Evolutionary conservation across 1,139 yeast species (phyloP), one percentile per base, ranked within the genome.

Genomic region (Suhomyces kunorum): DNA sequence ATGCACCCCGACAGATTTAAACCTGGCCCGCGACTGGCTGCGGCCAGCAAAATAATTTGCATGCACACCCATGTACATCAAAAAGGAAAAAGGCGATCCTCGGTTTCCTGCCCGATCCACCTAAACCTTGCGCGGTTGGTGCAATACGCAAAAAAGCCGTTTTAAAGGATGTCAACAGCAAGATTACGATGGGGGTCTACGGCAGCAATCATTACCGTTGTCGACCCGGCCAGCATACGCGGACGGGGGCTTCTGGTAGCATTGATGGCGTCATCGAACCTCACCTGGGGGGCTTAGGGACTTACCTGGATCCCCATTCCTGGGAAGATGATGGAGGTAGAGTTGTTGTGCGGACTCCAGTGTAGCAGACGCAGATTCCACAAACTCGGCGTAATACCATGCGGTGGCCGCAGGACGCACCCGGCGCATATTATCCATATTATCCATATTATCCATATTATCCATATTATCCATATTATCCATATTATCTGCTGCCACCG

Each of bases 1-100:
- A 33, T 33, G 36, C 36, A 33, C 36, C 36, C 30, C 36, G 23
- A 26, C 13, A 25, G 30, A 25, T 29, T n/a, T 19, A 19, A 22
- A 29, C 32, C 18, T 29, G 32, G 32, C 20, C 36, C 35, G 24
- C 16, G 12, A 13, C 16, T 14, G 28, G 28, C 28, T 12, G 13
- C 14, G 12, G 28, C n/a, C n/a, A n/a, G 16, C 16, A 13, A 25
- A 25, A 20, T 20, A 20, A 20, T n/a, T n/a, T n/a, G n/a, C n/a
- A n/a, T n/a, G n/a, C n/a, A n/a, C n/a, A n/a, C n/a, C n/a, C n/a
- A 22, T 14, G 26, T 13, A 22, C 27, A 14, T 8, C 27, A 8
- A 25, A 25, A 25, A 25, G 12, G 15, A 13, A 25, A 25, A 11
- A 8, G 12, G 5, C 28, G 28, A 25, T 25, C 28, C 28, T 25